Percentiles rank a stretch among this genome's conserved stretches.
phyloP scores from a whole-genome alignment of 805 yeast genomes.

The Spencermartinsiella europaea region DNA sequence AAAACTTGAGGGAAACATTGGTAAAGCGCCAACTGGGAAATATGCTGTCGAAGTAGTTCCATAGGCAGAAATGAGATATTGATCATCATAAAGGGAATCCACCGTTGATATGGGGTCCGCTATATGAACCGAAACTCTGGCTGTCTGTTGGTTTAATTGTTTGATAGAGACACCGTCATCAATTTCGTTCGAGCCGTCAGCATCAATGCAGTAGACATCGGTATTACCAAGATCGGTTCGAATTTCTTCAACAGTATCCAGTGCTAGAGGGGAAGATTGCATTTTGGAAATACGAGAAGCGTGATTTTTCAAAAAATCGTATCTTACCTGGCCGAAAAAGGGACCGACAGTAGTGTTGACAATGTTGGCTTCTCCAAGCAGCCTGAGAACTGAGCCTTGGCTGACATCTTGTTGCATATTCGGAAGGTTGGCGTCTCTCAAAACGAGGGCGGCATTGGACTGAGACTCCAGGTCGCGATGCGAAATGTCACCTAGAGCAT shows the following conservation, averaged over 20 bases:
- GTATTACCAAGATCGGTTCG: constrained; percentile 26
- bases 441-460: constrained; percentile 13
- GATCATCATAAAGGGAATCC: constrained; percentile 28
- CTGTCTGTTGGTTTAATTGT: constrained; percentile 17
- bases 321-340: constrained; percentile 8
- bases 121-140: constrained; percentile 58
- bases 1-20: constrained; percentile 65
- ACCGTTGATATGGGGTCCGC: constrained; percentile 79
- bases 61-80: constrained; percentile 51
- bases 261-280: neutral
- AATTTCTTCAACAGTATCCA: constrained; percentile 11
- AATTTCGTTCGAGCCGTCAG: constrained; percentile 74
- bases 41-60: constrained; percentile 63
- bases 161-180: constrained; percentile 83
- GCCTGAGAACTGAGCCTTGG: constrained; percentile 5
- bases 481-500: constrained; percentile 20
- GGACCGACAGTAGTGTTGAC: constrained; percentile 10
- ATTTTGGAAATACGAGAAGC: neutral
- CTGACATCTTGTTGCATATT: constrained; percentile 2
- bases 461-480: constrained; percentile 12
- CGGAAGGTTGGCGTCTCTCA: constrained; percentile 6
- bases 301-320: constrained; percentile 7
- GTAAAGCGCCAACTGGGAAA: constrained; percentile 57
- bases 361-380: constrained; percentile 2
- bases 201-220: constrained; percentile 79